phyloP scores from a whole-genome alignment of 2,329 filamentous ascomycete species.

The Huntiella bhutanensis region DNA sequence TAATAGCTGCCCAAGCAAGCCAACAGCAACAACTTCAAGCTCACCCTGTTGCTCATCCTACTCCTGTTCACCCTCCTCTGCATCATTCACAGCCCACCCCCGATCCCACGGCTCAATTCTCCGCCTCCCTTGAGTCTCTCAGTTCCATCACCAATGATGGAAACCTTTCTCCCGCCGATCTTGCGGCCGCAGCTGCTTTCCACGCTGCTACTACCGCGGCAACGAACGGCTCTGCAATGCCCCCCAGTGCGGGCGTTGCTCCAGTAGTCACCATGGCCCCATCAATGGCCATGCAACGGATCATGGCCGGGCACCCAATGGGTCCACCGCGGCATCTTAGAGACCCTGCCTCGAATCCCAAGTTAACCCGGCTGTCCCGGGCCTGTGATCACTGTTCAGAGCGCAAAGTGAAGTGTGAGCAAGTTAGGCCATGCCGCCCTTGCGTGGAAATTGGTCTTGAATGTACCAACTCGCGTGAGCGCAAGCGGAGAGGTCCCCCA shows the following conservation, averaged over 20 bases:
- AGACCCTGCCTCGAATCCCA: constrained; percentile 27
- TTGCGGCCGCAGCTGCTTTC: constrained; percentile 8
- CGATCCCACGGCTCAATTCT: constrained; percentile 10
- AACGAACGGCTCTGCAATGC: background rate
- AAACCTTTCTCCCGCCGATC: constrained; percentile 5
- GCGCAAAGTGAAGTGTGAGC: constrained; percentile 43
- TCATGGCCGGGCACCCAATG: constrained; percentile 1
- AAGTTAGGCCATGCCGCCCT: constrained; percentile 34
- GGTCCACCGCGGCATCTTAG: constrained; percentile 14
- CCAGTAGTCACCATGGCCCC: constrained; percentile 4
- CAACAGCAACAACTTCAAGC: constrained; percentile 1
- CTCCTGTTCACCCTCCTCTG: background rate
- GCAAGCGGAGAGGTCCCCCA: constrained; percentile 38
- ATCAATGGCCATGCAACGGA: constrained; percentile 3
- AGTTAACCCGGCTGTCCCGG: constrained; percentile 35
- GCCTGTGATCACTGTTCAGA: constrained; percentile 44
- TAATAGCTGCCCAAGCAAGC: constrained; percentile 3
- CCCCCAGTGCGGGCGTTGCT: background rate
- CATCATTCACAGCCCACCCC: background rate
- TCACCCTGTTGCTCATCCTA: background rate
- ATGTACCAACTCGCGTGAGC: constrained; percentile 37
- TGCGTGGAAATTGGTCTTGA: constrained; percentile 37
- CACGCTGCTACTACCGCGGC: constrained; percentile 5
- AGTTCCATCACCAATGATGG: constrained; percentile 2
- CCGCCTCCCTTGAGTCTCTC: constrained; percentile 4